A percentile compares a stretch with the other conserved stretches of the same genome.
Evolutionary conservation across 2,329 filamentous ascomycete genomes (phyloP).

Genomic region (Colletotrichum sublineola): DNA sequence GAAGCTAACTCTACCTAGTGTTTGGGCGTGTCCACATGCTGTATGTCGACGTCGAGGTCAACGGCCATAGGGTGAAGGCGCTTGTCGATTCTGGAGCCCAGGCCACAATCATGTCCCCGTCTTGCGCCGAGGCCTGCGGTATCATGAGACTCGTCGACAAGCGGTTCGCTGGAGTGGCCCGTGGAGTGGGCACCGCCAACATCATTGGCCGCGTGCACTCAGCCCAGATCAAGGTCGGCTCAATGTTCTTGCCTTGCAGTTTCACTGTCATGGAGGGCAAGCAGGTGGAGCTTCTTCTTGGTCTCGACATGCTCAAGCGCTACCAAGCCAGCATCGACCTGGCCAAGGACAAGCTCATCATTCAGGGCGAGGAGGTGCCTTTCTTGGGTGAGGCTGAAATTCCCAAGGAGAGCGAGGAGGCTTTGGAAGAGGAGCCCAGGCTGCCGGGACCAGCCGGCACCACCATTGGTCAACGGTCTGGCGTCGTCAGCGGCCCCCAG

Average conservation of each 20-base stretch:
- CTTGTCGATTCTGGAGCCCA: slow-evolving; percentile 98
- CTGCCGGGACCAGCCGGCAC: slow-evolving; percentile 90
- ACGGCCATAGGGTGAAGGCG: slow-evolving; percentile 91
- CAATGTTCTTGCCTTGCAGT: slow-evolving; percentile 88
- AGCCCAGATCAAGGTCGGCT: slow-evolving; percentile 93
- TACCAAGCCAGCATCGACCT: slow-evolving; percentile 96
- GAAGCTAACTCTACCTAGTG: slow-evolving; percentile 64
- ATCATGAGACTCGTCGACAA: slow-evolving; percentile 97
- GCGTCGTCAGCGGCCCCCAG: slow-evolving; percentile 75
- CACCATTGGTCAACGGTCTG: slow-evolving; percentile 85
- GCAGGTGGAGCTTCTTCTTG: slow-evolving; percentile 91
- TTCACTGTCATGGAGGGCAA: slow-evolving; percentile 99
- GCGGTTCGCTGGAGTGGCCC: slow-evolving; percentile 90
- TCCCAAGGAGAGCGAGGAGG: slow-evolving; percentile 83
- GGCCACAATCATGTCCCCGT: slow-evolving; percentile 98
- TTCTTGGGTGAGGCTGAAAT: slow-evolving; percentile 96
- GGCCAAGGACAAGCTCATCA: slow-evolving; percentile 84
- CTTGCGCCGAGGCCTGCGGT: slow-evolving; percentile 89
- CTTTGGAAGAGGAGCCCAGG: slow-evolving; percentile 82
- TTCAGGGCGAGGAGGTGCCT: slow-evolving; percentile 87
- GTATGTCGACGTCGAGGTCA: slow-evolving; percentile 96
- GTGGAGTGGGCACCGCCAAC: slow-evolving; percentile 92
- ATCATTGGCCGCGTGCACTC: slow-evolving; percentile 97
- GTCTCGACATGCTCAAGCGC: slow-evolving; percentile 95
- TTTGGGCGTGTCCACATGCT: slow-evolving; percentile 97